Evolutionary conservation across 345 rosid genomes (phyloP).

Genomic region (Arabidopsis arenosa): DNA sequence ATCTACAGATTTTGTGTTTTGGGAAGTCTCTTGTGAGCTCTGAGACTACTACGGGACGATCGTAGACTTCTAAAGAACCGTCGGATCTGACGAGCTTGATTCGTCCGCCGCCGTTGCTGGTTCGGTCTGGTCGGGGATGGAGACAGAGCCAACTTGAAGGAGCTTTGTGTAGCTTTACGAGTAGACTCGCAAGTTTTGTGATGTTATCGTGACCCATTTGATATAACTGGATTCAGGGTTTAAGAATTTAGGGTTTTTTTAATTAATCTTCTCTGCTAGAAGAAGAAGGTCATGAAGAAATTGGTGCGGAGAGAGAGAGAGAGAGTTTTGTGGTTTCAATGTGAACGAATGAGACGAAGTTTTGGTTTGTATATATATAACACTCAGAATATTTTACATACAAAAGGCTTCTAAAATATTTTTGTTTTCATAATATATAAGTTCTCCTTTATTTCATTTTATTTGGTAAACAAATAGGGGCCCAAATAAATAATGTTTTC

Average conservation of each 20-base stretch:
- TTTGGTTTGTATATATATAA: constrained; percentile 39
- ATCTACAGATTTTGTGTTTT: constrained; percentile 78
- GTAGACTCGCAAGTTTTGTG: constrained; percentile 39
- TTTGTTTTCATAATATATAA: background rate
- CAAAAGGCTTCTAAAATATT: background rate
- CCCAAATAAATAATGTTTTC: too few species aligned
- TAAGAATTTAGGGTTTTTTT: constrained; percentile 14
- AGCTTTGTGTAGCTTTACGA: constrained; percentile 42
- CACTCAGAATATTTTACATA: background rate
- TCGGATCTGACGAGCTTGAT: constrained; percentile 72
- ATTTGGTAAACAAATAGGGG: background rate
- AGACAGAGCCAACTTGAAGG: constrained; percentile 45
- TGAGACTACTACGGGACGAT: constrained; percentile 60
- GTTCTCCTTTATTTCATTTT: background rate
- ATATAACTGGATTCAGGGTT: constrained; percentile 8
- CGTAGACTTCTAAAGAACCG: constrained; percentile 65
- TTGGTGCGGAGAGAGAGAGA: background rate
- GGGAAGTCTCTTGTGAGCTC: constrained; percentile 70
- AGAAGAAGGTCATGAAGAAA: constrained; percentile 24
- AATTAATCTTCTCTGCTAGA: constrained; percentile 10
- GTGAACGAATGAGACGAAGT: constrained; percentile 39
- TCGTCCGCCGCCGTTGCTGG: background rate
- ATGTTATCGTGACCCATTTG: constrained; percentile 44
- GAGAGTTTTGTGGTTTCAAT: constrained; percentile 13
- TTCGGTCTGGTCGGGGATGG: constrained; percentile 28